Evolutionary conservation across 2,329 filamentous ascomycete species (phyloP).

Genomic region (Ophiosphaerella narmari): DNA sequence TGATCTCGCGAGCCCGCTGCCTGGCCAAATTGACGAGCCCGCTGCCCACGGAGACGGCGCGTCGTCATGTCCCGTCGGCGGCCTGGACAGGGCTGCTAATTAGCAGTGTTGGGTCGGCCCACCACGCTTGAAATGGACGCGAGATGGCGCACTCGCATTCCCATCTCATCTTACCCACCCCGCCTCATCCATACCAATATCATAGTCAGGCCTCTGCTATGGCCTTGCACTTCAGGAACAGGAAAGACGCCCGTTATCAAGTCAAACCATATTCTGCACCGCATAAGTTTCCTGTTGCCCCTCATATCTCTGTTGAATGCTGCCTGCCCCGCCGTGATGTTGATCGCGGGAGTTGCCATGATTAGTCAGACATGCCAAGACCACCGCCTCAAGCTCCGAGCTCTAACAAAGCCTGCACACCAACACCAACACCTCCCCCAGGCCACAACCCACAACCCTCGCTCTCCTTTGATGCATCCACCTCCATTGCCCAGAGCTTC

Average conservation of each 20-base stretch:
- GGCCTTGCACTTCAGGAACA: slow-evolving; percentile 25
- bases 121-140: slow-evolving; percentile 2
- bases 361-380: slow-evolving; percentile 15
- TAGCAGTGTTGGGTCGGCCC: slow-evolving; percentile 6
- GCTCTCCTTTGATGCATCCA: neutral
- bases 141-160: slow-evolving; percentile 6
- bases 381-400: slow-evolving; percentile 12
- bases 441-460: slow-evolving; percentile 2
- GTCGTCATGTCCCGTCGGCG: neutral
- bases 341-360: slow-evolving; percentile 3
- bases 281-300: neutral
- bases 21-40: no score
- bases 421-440: neutral
- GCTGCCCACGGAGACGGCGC: neutral
- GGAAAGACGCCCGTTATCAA: slow-evolving; percentile 16
- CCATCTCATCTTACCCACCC: slow-evolving; percentile 2
- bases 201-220: slow-evolving; percentile 16
- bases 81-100: neutral
- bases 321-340: slow-evolving; percentile 9
- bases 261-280: neutral
- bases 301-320: neutral
- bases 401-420: neutral
- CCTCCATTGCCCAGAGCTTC: slow-evolving; percentile 8
- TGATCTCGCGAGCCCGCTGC: neutral
- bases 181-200: neutral